These are phyloP conservation scores for Cladosporium velox DNA, from an alignment of 2,329 filamentous ascomycete species.

Conservation along the genomic window DNA sequence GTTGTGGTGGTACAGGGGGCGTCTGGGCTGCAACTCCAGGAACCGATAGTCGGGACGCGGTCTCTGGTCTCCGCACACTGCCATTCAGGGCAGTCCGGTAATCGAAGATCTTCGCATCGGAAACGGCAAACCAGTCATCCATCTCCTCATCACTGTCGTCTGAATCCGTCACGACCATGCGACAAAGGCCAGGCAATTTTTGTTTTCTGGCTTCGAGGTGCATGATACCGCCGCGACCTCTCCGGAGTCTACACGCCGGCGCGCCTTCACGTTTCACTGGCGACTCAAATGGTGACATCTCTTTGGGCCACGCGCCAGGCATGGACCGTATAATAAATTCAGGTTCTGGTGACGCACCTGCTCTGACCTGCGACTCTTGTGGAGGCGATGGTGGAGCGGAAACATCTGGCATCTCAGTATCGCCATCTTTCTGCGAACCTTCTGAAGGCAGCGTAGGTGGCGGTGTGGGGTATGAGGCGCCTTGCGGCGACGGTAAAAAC, in stretches of 20 bases:
- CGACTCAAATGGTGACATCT: constrained; percentile 22
- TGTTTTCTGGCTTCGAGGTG: constrained; percentile 70
- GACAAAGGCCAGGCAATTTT: constrained; percentile 29
- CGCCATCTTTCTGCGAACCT: constrained; percentile 40
- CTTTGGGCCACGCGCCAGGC: constrained; percentile 24
- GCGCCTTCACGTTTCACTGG: constrained; percentile 26
- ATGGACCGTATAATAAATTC: constrained; percentile 29
- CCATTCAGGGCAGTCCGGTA: constrained; percentile 62
- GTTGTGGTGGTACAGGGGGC: constrained; percentile 14
- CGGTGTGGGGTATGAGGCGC: constrained; percentile 46
- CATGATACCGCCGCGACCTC: constrained; percentile 79
- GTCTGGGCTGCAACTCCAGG: constrained; percentile 4
- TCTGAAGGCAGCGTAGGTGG: constrained; percentile 50
- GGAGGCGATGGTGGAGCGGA: constrained; percentile 21
- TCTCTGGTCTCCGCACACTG: constrained; percentile 25
- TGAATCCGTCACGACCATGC: constrained; percentile 68
- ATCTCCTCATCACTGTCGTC: constrained; percentile 75
- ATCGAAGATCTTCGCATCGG: constrained; percentile 64
- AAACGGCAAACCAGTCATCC: constrained; percentile 43
- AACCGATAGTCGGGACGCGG: constrained; percentile 20
- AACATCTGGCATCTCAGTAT: constrained; percentile 41
- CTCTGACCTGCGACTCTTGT: constrained; percentile 28
- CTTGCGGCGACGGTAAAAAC: constrained; percentile 30
- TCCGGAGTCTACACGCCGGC: constrained; percentile 77
- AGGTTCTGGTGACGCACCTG: constrained; percentile 29